A percentile compares a stretch with the other conserved stretches of the same genome.
These are phyloP conservation scores for Claviceps cyperi DNA, from an alignment of 2,329 filamentous ascomycete species.

Conservation along the genomic window DNA sequence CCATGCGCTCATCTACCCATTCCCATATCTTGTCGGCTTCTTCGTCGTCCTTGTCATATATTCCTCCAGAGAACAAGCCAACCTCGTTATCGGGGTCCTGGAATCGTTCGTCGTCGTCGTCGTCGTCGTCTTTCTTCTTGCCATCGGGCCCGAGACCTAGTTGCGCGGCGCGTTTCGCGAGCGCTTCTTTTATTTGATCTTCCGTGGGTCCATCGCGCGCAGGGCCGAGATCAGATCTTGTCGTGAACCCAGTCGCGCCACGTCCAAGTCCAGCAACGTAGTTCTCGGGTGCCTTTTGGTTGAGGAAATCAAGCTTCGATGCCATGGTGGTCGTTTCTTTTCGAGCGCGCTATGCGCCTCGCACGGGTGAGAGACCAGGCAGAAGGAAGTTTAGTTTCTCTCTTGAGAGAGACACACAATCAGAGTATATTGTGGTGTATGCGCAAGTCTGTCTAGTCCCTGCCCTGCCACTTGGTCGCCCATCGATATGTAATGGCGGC, in stretches of 20 bases:
- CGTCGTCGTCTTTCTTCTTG: slow-evolving; percentile 57
- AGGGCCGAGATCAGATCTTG: slow-evolving; percentile 87
- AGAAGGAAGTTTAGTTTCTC: not conserved
- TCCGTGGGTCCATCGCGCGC: slow-evolving; percentile 90
- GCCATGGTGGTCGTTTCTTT: slow-evolving; percentile 19
- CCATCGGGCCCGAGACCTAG: slow-evolving; percentile 59
- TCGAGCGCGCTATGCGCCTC: slow-evolving; percentile 3
- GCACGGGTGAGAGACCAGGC: not conserved
- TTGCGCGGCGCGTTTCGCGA: slow-evolving; percentile 82
- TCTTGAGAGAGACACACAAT: no score
- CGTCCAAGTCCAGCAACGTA: slow-evolving; percentile 93
- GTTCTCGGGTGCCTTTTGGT: slow-evolving; percentile 71
- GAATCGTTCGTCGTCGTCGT: slow-evolving; percentile 65
- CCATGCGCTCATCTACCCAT: slow-evolving; percentile 95
- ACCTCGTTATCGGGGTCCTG: slow-evolving; percentile 97
- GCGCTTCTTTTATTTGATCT: slow-evolving; percentile 94
- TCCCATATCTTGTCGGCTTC: slow-evolving; percentile 95
- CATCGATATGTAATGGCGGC: not conserved
- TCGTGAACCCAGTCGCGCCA: slow-evolving; percentile 96
- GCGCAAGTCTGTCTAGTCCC: not conserved
- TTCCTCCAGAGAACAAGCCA: slow-evolving; percentile 84
- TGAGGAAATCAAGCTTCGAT: slow-evolving; percentile 65
- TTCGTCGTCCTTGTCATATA: slow-evolving; percentile 95
- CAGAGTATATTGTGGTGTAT: no score
- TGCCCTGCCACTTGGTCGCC: not conserved